A percentile compares a stretch with the other conserved stretches of the same genome.
These are phyloP conservation scores for Diplodia intermedia DNA, from an alignment of 2,329 filamentous ascomycete genomes.

Conservation along the genomic window DNA sequence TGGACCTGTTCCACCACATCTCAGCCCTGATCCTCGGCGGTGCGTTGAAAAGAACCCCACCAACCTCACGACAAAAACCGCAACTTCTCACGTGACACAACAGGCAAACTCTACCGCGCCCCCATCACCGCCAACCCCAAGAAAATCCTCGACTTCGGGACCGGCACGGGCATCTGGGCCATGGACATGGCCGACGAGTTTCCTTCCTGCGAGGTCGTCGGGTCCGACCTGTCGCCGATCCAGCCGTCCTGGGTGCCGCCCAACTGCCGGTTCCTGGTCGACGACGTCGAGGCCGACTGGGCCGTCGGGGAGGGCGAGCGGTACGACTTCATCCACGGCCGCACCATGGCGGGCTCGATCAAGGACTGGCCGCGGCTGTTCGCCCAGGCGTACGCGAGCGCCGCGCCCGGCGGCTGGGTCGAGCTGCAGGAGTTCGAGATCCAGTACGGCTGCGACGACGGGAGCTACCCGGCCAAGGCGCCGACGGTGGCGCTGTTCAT, in stretches of 20 bases:
- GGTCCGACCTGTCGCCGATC: conserved; percentile 51
- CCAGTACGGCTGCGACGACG: conserved; percentile 26
- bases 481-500: conserved; percentile 37
- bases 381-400: conserved; percentile 47
- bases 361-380: conserved; percentile 61
- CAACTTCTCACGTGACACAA: no score
- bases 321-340: conserved; percentile 66
- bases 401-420: conserved; percentile 57
- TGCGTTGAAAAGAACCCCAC: neutral
- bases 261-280: conserved; percentile 49
- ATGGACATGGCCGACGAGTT: conserved; percentile 34
- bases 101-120: conserved; percentile 10
- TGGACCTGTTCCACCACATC: conserved; percentile 49
- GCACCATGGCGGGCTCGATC: conserved; percentile 61
- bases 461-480: conserved; percentile 37
- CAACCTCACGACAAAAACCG: no score
- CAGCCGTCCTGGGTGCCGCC: conserved; percentile 46
- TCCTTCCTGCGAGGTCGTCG: conserved; percentile 43
- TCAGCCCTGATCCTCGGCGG: conserved; percentile 46
- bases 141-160: conserved; percentile 45
- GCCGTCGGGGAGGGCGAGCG: neutral
- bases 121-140: neutral
- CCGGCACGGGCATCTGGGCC: conserved; percentile 41
- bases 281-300: conserved; percentile 47
- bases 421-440: conserved; percentile 49